Percentiles rank a stretch among this genome's conserved stretches.
Conservation (phyloP, 1,284 basidiomycete species). For the Ceratobasidium sp. region DNA sequence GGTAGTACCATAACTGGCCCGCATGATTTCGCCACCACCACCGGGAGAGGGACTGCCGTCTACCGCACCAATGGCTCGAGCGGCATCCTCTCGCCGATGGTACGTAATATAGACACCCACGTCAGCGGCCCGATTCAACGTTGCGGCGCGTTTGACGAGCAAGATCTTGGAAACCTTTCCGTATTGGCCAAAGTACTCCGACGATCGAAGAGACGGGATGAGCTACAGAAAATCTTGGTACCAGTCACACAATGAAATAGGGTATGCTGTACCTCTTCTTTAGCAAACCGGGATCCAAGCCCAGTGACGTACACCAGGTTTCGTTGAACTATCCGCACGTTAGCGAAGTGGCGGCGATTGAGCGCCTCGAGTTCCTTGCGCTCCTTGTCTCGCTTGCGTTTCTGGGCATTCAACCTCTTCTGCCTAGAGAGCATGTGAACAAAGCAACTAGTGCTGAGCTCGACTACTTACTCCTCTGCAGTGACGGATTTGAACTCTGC, state of each 20-base stretch:
- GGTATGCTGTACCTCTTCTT: slow-evolving; percentile 84
- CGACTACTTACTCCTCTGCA: slow-evolving; percentile 86
- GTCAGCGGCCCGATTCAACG: slow-evolving; percentile 71
- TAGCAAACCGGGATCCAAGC: slow-evolving; percentile 88
- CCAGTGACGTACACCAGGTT: slow-evolving; percentile 98
- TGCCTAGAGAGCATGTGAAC: slow-evolving; percentile 68
- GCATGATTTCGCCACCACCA: slow-evolving; percentile 82
- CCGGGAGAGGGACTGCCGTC: slow-evolving; percentile 91
- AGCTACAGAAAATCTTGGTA: slow-evolving; percentile 66
- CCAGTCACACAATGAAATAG: background rate
- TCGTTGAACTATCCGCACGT: slow-evolving; percentile 96
- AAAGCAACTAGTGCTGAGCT: background rate
- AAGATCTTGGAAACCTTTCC: slow-evolving; percentile 98
- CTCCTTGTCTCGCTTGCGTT: slow-evolving; percentile 95
- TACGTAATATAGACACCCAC: slow-evolving; percentile 98
- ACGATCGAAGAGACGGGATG: slow-evolving; percentile 92
- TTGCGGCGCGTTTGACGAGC: slow-evolving; percentile 88
- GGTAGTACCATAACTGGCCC: slow-evolving; percentile 96
- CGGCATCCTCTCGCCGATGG: slow-evolving; percentile 94
- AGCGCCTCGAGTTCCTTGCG: slow-evolving; percentile 94
- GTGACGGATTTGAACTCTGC: slow-evolving; percentile 97
- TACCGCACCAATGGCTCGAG: slow-evolving; percentile 90
- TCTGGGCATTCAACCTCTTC: slow-evolving; percentile 94
- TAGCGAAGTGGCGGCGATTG: slow-evolving; percentile 89
- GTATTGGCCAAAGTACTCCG: slow-evolving; percentile 99